Evolutionary conservation across 371 early-diverging fungal species (phyloP), one percentile per base, ranked within the genome.

Genomic region (Entomophthora muscae): DNA sequence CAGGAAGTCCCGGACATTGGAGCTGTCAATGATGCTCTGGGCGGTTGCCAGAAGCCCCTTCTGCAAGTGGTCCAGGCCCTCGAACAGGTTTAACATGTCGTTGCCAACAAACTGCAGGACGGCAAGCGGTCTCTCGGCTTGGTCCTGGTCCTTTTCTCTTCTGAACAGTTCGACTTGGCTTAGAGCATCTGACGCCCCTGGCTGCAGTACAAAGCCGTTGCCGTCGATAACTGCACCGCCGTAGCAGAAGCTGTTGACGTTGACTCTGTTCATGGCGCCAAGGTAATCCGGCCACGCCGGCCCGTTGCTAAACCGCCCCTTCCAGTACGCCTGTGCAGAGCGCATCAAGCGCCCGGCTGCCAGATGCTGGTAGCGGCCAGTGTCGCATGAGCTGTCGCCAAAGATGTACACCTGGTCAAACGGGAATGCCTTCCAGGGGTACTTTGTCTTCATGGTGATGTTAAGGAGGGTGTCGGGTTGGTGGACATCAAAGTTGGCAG

Each of bases 231-330:
- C 26, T 2, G 54, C 3, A n/a, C 54, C 54, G 26, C 7, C 54
- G 54, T 53, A n/a, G n/a, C 54, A 53, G n/a, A 53, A 53, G 54
- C 26, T 53, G 21, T 53, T 53, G 3, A 53, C 26, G 3, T 26
- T n/a, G 21, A 53, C 26, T n/a, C 26, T 53, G 54, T 53, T 53
- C 3, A 53, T 53, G 3, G 54, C 54, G 5, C 26, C 23, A 3
- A 53, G 3, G n/a, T 53, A 53, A 23, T 71, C 71, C 28, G 63
- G 31, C 70, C 70, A 72, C 1, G 65, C 62, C 26, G 72, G 72
- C 0, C 72, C 72, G 61, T 72, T 70, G 64, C 65, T 57, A 53
- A 69, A 72, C 22, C 70, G 68, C 32, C 68, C 68, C 28, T 68
- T 54, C 32, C 17, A 67, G 64, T 71, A 71, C 23, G 3, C 21